Evolutionary conservation across 106 monocot species (phyloP).

Genomic region (Iris macrosiphon): DNA sequence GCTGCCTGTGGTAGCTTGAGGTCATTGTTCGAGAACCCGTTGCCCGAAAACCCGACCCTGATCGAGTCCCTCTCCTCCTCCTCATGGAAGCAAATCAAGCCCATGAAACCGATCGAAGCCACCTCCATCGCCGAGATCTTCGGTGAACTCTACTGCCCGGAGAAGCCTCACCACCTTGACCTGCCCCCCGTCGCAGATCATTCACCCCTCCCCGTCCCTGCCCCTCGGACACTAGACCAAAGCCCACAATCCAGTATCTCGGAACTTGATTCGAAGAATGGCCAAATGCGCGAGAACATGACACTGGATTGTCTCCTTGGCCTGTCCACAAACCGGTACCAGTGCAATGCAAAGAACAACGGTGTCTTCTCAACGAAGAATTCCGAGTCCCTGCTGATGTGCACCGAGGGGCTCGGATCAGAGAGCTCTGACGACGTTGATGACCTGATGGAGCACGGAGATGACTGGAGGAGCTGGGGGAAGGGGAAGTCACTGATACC

Average conservation of each 20-base stretch:
- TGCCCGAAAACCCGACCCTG: slow-evolving; percentile 38
- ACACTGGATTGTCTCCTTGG: not conserved
- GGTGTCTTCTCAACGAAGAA: slow-evolving; percentile 13
- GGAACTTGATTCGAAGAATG: not conserved
- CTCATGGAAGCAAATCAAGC: slow-evolving; percentile 13
- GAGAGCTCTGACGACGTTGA: slow-evolving; percentile 74
- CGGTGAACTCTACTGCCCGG: slow-evolving; percentile 69
- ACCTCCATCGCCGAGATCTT: slow-evolving; percentile 56
- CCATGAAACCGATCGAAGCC: not conserved
- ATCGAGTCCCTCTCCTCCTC: slow-evolving; percentile 28
- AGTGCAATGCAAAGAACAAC: not conserved
- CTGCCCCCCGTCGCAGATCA: not conserved
- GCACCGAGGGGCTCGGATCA: slow-evolving; percentile 84
- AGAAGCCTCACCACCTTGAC: slow-evolving; percentile 14
- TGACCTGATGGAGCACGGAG: slow-evolving; percentile 25
- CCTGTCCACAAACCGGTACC: slow-evolving; percentile 2
- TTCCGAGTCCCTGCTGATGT: slow-evolving; percentile 34
- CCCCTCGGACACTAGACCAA: not conserved
- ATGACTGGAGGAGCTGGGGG: slow-evolving; percentile 2
- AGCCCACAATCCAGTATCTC: not conserved
- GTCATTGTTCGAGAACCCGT: slow-evolving; percentile 35
- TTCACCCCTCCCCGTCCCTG: not conserved
- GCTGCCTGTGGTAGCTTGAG: slow-evolving; percentile 38
- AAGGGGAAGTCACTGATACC: not conserved
- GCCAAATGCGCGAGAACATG: not conserved